Conservation (phyloP, 371 early-diverging fungal species). For the Mucor sp. region DNA sequence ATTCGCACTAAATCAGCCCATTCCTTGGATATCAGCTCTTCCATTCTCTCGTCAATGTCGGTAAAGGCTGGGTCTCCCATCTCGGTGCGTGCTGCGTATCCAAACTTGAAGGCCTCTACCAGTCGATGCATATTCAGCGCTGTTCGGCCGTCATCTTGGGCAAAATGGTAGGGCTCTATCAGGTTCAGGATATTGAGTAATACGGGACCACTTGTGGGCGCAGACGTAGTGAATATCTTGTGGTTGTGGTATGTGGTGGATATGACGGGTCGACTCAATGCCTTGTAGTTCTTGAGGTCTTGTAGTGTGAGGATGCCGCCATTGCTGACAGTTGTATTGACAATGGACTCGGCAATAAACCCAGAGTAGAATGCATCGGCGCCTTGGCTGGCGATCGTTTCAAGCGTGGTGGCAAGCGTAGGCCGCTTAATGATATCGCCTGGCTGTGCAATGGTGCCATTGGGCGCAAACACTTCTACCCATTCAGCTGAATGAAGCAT, state of each 20-base stretch:
- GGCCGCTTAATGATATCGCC: constrained; percentile 77
- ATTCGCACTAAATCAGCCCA: constrained; percentile 63
- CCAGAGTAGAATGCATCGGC: constrained; percentile 88
- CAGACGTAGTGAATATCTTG: constrained; percentile 63
- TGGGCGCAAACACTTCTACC: constrained; percentile 63
- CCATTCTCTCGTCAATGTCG: constrained; percentile 46
- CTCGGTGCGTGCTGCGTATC: constrained; percentile 80
- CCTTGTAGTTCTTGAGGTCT: constrained; percentile 77
- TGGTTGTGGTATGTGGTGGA: constrained; percentile 75
- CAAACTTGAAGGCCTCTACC: constrained; percentile 91
- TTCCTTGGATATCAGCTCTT: constrained; percentile 69
- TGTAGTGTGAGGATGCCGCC: constrained; percentile 85
- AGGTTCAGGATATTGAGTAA: constrained; percentile 84
- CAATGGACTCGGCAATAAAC: constrained; percentile 73
- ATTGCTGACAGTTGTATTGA: constrained; percentile 58
- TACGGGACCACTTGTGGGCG: constrained; percentile 86
- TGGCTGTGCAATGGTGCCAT: constrained; percentile 58
- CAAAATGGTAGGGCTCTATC: constrained; percentile 78
- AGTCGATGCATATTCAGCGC: constrained; percentile 73
- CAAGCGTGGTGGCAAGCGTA: constrained; percentile 80
- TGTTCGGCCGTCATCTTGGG: constrained; percentile 53
- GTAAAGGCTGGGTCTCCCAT: constrained; percentile 80
- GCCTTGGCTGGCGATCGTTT: constrained; percentile 78
- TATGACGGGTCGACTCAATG: constrained; percentile 60
- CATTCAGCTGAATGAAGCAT: constrained; percentile 40